Conservation (phyloP, 78 protist genomes). For the Dictyostelium brefeldianum region DNA sequence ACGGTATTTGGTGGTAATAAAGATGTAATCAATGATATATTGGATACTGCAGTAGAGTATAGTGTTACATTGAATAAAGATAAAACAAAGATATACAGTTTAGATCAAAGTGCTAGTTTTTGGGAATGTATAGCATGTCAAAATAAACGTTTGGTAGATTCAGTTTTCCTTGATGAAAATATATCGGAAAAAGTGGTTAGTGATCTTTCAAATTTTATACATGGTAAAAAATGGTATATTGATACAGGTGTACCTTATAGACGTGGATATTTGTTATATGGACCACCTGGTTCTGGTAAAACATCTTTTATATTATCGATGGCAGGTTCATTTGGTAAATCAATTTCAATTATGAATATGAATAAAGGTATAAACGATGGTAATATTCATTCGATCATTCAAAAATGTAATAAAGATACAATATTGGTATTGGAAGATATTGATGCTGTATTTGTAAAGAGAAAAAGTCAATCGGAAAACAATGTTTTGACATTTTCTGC, state of each 20-base stretch:
- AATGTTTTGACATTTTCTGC: conserved; percentile 72
- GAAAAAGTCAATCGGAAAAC: not conserved
- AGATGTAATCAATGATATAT: not conserved
- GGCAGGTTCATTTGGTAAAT: conserved; percentile 59
- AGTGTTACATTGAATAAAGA: conserved; percentile 40
- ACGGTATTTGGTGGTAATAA: conserved; percentile 28
- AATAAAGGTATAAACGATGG: conserved; percentile 66
- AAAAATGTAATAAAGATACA: conserved; percentile 69
- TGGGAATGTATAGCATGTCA: conserved; percentile 75
- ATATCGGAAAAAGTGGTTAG: conserved; percentile 5
- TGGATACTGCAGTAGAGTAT: conserved; percentile 31
- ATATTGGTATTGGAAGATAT: conserved; percentile 89
- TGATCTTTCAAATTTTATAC: conserved; percentile 68
- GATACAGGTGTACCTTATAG: conserved; percentile 85
- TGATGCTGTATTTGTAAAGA: conserved; percentile 82
- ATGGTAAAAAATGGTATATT: conserved; percentile 76
- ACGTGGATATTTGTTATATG: conserved; percentile 85
- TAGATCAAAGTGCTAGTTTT: conserved; percentile 21
- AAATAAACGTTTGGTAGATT: conserved; percentile 64
- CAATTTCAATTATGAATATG: conserved; percentile 68
- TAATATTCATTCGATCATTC: conserved; percentile 69
- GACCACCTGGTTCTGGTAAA: conserved; percentile 91
- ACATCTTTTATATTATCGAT: conserved; percentile 68
- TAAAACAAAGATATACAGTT: conserved; percentile 59
- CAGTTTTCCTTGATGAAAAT: conserved; percentile 70